Conservation (phyloP, 257 asterid species). For the Jaltomata sinuosa region DNA sequence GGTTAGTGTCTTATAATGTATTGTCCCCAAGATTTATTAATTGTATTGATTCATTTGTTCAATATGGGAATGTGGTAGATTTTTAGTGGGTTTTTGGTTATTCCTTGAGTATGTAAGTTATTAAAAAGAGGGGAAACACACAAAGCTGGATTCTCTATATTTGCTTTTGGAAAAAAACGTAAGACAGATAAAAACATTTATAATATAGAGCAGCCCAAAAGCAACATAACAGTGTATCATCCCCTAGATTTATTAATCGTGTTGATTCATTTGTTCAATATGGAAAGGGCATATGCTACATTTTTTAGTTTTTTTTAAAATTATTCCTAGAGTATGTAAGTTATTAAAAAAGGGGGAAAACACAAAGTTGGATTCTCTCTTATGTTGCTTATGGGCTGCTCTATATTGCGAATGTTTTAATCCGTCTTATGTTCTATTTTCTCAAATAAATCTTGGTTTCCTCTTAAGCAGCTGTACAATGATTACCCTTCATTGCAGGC, state of each 20-base stretch:
- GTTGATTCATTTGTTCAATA: neutral
- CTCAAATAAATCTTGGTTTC: neutral
- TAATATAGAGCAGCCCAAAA: slow-evolving; percentile 1
- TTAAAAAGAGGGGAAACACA: neutral
- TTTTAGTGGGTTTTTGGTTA: neutral
- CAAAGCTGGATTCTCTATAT: neutral
- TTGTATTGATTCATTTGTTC: neutral
- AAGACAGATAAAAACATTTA: neutral
- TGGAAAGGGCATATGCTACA: neutral
- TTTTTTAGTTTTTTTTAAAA: neutral
- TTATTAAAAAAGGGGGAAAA: neutral
- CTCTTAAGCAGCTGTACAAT: neutral
- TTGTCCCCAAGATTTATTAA: neutral
- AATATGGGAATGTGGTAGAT: neutral
- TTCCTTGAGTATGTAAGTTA: neutral
- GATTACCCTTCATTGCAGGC: slow-evolving; percentile 47
- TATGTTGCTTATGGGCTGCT: slow-evolving; percentile 3
- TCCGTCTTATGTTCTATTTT: neutral
- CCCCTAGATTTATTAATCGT: neutral
- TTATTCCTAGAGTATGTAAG: neutral
- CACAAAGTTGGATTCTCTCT: neutral
- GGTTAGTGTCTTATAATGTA: slow-evolving; percentile 39
- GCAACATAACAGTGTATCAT: neutral
- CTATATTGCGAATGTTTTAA: neutral
- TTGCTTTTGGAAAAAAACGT: neutral